A percentile compares a stretch with the other conserved stretches of the same genome.
phyloP scores from a whole-genome alignment of 441 rosid species.

The Hypseocharis bilobata region DNA sequence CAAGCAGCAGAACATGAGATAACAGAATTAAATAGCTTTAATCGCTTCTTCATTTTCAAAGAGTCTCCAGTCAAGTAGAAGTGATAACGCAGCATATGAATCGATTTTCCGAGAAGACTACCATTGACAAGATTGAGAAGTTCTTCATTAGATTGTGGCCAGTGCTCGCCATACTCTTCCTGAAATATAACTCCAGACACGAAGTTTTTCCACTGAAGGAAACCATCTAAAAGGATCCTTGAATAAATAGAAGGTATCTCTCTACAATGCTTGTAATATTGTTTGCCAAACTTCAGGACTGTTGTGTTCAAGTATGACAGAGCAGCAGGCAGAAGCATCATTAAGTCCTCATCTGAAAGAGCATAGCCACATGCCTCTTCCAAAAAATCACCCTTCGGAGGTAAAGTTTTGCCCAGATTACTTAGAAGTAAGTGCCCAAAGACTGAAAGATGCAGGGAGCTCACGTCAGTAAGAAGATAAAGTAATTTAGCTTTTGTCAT shows the following conservation, averaged over 20 bases:
- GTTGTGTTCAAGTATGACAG: constrained; percentile 44
- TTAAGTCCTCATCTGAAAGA: constrained; percentile 47
- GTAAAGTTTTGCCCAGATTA: constrained; percentile 26
- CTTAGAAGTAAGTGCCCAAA: constrained; percentile 47
- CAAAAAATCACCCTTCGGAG: constrained; percentile 16
- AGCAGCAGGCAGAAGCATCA: constrained; percentile 68
- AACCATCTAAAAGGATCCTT: constrained; percentile 44
- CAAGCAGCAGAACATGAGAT: constrained; percentile 30
- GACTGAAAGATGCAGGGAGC: constrained; percentile 57
- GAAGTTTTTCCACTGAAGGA: constrained; percentile 55
- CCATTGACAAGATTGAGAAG: constrained; percentile 44
- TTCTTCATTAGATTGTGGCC: constrained; percentile 44
- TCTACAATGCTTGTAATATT: constrained; percentile 29
- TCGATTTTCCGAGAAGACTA: constrained; percentile 69
- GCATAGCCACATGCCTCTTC: constrained; percentile 22
- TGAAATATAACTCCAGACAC: constrained; percentile 43
- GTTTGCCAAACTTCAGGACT: constrained; percentile 41
- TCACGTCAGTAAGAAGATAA: constrained; percentile 60
- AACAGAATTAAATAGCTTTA: constrained; percentile 50
- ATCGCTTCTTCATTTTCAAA: constrained; percentile 35
- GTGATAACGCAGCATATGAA: constrained; percentile 52
- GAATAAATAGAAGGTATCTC: constrained; percentile 51
- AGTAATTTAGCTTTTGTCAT: constrained; percentile 53
- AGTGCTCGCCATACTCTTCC: constrained; percentile 44
- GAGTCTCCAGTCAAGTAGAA: constrained; percentile 40